Evolutionary conservation across 2,329 filamentous ascomycete species (phyloP).

Genomic region (Grosmannia penicillata): DNA sequence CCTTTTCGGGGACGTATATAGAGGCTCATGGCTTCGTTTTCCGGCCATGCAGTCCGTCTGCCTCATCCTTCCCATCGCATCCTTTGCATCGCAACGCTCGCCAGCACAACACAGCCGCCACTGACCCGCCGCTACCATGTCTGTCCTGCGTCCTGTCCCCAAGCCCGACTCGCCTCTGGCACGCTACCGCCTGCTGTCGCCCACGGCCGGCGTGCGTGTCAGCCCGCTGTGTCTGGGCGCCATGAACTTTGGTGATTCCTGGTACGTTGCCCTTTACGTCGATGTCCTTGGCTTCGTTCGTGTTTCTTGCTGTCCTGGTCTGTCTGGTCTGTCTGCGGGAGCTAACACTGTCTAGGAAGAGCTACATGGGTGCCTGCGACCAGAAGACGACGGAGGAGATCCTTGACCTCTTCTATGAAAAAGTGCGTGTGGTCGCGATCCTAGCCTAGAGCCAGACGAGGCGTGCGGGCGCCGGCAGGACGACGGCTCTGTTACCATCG

Average conservation of each 20-base stretch:
- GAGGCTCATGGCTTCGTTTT: no score
- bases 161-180: conserved; percentile 41
- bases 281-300: neutral
- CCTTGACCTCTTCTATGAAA: conserved; percentile 49
- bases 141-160: conserved; percentile 14
- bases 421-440: conserved; percentile 24
- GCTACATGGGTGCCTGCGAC: conserved; percentile 48
- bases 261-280: conserved; percentile 21
- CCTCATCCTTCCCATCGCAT: no score
- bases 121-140: neutral
- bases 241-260: conserved; percentile 50
- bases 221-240: conserved; percentile 50
- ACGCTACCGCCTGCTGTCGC: conserved; percentile 51
- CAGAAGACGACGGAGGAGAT: conserved; percentile 47
- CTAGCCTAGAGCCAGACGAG: no score
- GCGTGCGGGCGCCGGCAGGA: no score
- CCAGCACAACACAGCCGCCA: no score
- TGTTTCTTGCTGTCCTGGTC: neutral
- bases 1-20: no score
- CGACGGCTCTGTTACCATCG: no score
- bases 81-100: no score
- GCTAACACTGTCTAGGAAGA: conserved; percentile 23
- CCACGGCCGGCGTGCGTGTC: conserved; percentile 50
- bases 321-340: neutral
- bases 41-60: no score